Conservation (phyloP, 345 rosid genomes). For the Boechera divaricarpa region DNA sequence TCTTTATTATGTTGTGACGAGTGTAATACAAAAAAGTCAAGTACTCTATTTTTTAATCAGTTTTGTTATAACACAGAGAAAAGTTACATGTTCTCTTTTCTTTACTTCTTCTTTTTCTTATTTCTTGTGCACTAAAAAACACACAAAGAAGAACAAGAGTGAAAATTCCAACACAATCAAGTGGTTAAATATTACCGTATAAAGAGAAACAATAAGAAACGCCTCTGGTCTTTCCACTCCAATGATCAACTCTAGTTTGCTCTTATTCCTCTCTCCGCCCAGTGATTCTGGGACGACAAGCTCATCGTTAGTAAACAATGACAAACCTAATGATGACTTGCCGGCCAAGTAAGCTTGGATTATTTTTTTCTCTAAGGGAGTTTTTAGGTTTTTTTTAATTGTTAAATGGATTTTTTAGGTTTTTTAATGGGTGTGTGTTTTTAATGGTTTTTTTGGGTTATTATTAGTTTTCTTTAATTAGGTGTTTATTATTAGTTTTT, state of each 20-base stretch:
- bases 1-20: no score
- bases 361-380: neutral
- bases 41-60: no score
- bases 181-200: neutral
- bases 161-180: neutral
- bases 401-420: neutral
- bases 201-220: neutral
- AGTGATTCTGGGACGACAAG: neutral
- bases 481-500: no score
- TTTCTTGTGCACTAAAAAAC: no score
- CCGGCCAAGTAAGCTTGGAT: neutral
- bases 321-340: conserved; percentile 9
- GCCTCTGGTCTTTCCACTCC: conserved; percentile 23
- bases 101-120: no score
- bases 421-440: neutral
- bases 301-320: neutral
- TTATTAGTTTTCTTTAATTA: no score
- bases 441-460: neutral
- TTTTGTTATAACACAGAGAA: no score
- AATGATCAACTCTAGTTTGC: conserved; percentile 3
- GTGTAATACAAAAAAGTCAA: no score
- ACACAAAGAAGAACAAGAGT: no score
- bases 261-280: neutral
- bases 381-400: neutral
- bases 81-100: no score